Base-by-base conservation (phyloP, 805 yeast genomes). In the Candida quercuum region DNA sequence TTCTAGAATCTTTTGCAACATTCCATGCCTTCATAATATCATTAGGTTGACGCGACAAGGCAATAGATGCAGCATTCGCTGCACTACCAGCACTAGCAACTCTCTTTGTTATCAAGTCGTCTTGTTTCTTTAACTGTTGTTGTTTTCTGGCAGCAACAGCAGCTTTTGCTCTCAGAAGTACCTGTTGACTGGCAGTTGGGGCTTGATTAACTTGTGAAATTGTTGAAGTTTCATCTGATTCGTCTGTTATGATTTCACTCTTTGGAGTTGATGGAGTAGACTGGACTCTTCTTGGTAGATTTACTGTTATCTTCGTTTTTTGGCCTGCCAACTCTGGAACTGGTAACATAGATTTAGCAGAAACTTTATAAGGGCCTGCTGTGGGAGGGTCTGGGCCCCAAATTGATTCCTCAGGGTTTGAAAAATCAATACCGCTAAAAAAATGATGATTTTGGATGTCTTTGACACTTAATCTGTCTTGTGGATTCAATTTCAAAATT, bases 261-360 rank as follows among this genome's bases (percentile, higher is more conserved):
- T 47, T 48, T 31, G 51, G 56, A 4, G 51, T 48, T 17, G 51
- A 34, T 14, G 59, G 49, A 2, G 57, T 38, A 1, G 60, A 47
- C 1, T 43, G 40, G 12, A 43, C 42, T 32, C 50, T 51, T 28
- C 50, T 46, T 30, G 56, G 52, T 5, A 38, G 3, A 12, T 26
- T 15, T 13, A 47, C 28, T 3, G 55, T 48, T 27, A 51, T 49
- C 37, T 46, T 51, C 0, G 54, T 43, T 28, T 46, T 42, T 5
- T 50, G 40, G 15, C 49, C 57, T 30, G 57, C 54, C 21, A 73
- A 50, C 40, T 67, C 77, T 0, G 91, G 88, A 27, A 83, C 67
- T 25, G 85, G 81, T 62, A 79, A 74, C 93, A 85, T 84, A 2
- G 91, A 75, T 51, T 79, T 78, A 0, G 93, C 93, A 36, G 74